Evolutionary conservation across 78 protist genomes (phyloP).

Genomic region (Guillardia theta): DNA sequence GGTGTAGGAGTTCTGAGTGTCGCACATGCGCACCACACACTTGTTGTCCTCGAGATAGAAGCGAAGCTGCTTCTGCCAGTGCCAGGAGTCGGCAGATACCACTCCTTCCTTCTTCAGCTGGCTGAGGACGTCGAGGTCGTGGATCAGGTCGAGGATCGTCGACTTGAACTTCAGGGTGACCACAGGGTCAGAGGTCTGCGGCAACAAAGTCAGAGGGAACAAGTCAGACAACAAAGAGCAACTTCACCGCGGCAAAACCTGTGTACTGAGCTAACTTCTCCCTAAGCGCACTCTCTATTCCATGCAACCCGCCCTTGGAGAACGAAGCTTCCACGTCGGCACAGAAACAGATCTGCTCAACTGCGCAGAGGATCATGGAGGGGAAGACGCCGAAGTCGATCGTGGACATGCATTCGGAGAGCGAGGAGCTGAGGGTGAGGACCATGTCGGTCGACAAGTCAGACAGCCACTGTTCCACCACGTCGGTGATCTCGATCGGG

Average conservation of each 20-base stretch:
- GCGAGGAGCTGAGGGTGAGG: conserved; percentile 40
- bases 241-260: neutral
- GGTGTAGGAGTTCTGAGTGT: conserved; percentile 74
- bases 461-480: conserved; percentile 75
- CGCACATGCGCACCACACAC: conserved; percentile 45
- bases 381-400: conserved; percentile 50
- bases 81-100: conserved; percentile 46
- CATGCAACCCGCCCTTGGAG: neutral
- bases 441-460: conserved; percentile 52
- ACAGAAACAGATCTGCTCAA: conserved; percentile 68
- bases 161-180: conserved; percentile 68
- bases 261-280: neutral
- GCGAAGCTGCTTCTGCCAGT: conserved; percentile 76
- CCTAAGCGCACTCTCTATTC: neutral
- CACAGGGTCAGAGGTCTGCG: conserved; percentile 53
- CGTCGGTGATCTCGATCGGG: conserved; percentile 58
- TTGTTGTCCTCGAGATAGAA: conserved; percentile 49
- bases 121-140: conserved; percentile 79
- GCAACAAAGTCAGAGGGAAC: too few relatives aligned
- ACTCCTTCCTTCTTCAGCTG: neutral
- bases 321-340: conserved; percentile 51
- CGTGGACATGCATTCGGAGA: conserved; percentile 4
- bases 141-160: conserved; percentile 82
- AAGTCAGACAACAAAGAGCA: too few relatives aligned
- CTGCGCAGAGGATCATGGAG: conserved; percentile 67